Percentiles rank a stretch among this genome's conserved stretches.
phyloP scores from a whole-genome alignment of 2,329 filamentous ascomycete species.

The Colletotrichum sp. region DNA sequence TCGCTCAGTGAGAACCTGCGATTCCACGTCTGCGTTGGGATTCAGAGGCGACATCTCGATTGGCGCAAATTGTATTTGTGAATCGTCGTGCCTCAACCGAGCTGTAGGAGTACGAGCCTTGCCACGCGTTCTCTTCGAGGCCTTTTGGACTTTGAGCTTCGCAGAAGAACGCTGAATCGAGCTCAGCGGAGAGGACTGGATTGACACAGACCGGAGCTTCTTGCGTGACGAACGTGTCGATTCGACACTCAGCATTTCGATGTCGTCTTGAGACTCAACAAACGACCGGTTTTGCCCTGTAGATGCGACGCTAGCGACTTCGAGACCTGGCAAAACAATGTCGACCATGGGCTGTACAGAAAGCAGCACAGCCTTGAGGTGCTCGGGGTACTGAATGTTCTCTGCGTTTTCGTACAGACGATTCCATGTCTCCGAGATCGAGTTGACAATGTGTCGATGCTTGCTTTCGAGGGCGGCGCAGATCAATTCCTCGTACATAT shows the following conservation, averaged over 20 bases:
- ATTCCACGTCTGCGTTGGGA: constrained; percentile 56
- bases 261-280: constrained; percentile 54
- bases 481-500: constrained; percentile 57
- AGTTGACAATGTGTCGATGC: constrained; percentile 58
- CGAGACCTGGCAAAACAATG: constrained; percentile 48
- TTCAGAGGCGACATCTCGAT: constrained; percentile 63
- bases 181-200: constrained; percentile 32
- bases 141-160: constrained; percentile 26
- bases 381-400: constrained; percentile 66
- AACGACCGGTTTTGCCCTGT: constrained; percentile 45
- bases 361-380: constrained; percentile 65
- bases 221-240: constrained; percentile 27
- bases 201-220: constrained; percentile 23
- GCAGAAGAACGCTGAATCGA: constrained; percentile 34
- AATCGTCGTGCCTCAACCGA: constrained; percentile 77
- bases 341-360: constrained; percentile 60
- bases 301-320: constrained; percentile 39
- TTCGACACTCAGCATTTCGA: constrained; percentile 21
- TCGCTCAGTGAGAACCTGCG: constrained; percentile 77
- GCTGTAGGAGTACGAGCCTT: constrained; percentile 37
- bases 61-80: constrained; percentile 77
- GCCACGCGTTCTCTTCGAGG: constrained; percentile 21
- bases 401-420: constrained; percentile 65
- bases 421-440: constrained; percentile 68
- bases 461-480: constrained; percentile 62